Conservation (phyloP, 352 stramenopile genomes). For the Phytophthora vignae region DNA sequence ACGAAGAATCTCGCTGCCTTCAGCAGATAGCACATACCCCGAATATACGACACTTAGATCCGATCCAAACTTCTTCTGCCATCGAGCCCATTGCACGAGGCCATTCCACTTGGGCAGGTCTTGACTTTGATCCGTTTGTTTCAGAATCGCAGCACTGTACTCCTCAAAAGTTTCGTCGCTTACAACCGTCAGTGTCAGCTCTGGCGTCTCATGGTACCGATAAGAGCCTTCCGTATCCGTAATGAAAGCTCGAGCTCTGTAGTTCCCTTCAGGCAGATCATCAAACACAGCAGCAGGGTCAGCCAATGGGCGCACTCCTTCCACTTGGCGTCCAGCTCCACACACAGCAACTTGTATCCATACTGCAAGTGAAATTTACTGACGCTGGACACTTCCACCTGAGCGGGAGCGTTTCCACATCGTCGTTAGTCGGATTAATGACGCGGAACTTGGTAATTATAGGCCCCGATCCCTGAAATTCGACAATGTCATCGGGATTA, state of each 20-base stretch:
- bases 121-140: not conserved
- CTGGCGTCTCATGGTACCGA: no score
- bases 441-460: slow-evolving; percentile 12
- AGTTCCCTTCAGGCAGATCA: slow-evolving; percentile 10
- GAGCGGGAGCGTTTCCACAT: slow-evolving; percentile 15
- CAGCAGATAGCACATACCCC: not conserved
- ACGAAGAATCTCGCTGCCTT: slow-evolving; percentile 13
- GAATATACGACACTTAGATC: rapidly evolving
- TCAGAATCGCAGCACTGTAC: slow-evolving; percentile 12
- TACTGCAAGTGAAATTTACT: slow-evolving; percentile 2
- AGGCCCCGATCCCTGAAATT: slow-evolving; percentile 1
- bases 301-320: slow-evolving; percentile 18
- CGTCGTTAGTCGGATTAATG: slow-evolving; percentile 8
- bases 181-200: not conserved
- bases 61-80: not conserved
- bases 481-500: not conserved
- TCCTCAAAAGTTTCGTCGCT: slow-evolving; percentile 2
- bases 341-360: slow-evolving; percentile 21
- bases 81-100: slow-evolving; percentile 19
- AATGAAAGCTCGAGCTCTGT: not conserved
- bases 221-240: no score
- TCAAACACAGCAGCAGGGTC: slow-evolving; percentile 10
- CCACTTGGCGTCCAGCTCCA: slow-evolving; percentile 26
- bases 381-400: slow-evolving; percentile 10
- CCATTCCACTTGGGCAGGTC: not conserved